phyloP scores from a whole-genome alignment of 2,329 filamentous ascomycete genomes.

The Pseudogymnoascus sp. region DNA sequence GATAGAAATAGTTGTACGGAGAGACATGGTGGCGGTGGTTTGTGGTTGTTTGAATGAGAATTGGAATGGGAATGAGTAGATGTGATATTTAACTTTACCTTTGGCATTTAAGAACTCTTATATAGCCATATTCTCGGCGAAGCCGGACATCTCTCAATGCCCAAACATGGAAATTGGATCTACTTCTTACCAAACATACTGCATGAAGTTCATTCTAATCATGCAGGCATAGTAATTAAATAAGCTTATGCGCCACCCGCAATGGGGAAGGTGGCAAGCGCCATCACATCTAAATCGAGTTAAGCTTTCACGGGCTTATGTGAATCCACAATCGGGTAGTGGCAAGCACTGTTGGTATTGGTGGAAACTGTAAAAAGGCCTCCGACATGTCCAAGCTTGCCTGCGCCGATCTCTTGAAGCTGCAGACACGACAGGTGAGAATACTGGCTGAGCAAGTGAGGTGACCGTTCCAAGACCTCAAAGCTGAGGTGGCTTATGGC shows the following conservation, averaged over 20 bases:
- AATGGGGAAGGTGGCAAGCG: background rate
- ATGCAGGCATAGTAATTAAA: background rate
- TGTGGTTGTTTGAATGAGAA: background rate
- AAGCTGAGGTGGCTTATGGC: background rate
- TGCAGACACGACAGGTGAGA: background rate
- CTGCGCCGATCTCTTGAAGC: background rate
- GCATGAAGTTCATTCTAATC: background rate
- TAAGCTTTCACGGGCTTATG: background rate
- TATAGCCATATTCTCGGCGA: background rate
- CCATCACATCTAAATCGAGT: background rate
- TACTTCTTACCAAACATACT: background rate
- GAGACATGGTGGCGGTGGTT: background rate
- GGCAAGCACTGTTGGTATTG: background rate
- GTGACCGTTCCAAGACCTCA: background rate
- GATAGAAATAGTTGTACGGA: background rate
- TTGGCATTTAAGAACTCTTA: background rate
- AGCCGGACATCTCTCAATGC: background rate
- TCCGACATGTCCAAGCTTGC: background rate
- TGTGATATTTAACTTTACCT: background rate
- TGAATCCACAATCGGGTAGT: background rate
- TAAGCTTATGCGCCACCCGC: background rate
- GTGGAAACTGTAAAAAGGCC: background rate
- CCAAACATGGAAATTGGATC: background rate
- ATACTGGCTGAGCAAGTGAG: background rate
- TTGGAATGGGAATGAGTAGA: background rate